Percentiles rank a stretch among this genome's conserved stretches.
Evolutionary conservation across 805 yeast species (phyloP).

Genomic region (Zygoascus ofunaensis): DNA sequence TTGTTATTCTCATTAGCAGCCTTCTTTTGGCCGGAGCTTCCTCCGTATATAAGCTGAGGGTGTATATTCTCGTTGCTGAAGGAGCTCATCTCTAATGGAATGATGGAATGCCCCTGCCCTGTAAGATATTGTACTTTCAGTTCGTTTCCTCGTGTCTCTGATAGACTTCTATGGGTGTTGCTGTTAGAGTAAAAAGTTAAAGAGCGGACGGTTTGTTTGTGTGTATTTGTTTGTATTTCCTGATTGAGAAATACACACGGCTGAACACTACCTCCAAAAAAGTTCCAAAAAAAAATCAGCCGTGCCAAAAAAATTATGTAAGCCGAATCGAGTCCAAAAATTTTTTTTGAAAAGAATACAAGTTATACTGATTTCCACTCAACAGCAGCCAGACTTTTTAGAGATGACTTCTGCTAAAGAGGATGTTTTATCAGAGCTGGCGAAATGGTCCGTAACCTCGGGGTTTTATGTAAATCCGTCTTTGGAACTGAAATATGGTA

Average conservation of each 20-base stretch:
- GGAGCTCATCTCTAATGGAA: not conserved
- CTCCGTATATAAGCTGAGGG: not conserved
- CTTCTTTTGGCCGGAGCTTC: not conserved
- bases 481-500: not conserved
- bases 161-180: too few species aligned
- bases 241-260: not conserved
- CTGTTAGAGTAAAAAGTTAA: not conserved
- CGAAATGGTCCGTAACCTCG: not conserved
- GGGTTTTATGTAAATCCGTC: not conserved
- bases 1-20: not conserved
- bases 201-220: not conserved
- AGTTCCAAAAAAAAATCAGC: not conserved
- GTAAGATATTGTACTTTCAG: too few species aligned
- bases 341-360: too few species aligned
- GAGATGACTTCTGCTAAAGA: not conserved
- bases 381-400: too few species aligned
- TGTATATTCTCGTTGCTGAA: not conserved
- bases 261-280: too few species aligned
- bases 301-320: not conserved
- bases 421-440: not conserved
- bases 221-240: constrained; percentile 5
- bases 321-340: not conserved
- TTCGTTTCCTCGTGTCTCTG: too few species aligned
- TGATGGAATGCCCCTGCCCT: too few species aligned
- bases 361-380: too few species aligned